These are phyloP conservation scores for Xylaria bambusicola DNA, from an alignment of 495 filamentous ascomycete species.

Conservation along the genomic window DNA sequence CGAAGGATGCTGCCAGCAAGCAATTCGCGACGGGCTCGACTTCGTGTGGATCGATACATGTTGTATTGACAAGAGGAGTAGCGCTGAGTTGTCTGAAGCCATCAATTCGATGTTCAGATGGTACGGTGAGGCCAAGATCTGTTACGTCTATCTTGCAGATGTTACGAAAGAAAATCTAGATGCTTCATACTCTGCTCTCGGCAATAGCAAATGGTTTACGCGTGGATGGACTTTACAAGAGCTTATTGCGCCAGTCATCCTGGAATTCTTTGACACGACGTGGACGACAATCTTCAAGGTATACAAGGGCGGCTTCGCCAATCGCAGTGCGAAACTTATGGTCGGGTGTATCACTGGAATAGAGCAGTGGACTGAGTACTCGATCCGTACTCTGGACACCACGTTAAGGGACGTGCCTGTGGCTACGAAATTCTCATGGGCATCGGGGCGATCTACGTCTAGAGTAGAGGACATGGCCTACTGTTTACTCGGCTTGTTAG, in stretches of 20 bases:
- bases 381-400: background rate
- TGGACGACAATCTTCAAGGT: background rate
- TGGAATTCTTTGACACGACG: background rate
- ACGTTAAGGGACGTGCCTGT: background rate
- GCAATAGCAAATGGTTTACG: background rate
- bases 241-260: background rate
- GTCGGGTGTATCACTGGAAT: background rate
- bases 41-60: slow-evolving; percentile 33
- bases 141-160: slow-evolving; percentile 1
- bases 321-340: background rate
- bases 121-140: background rate
- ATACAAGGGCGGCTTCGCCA: background rate
- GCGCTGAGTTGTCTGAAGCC: slow-evolving; percentile 27
- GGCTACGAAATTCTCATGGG: background rate
- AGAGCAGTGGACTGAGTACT: background rate
- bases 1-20: background rate
- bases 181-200: background rate
- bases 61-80: slow-evolving; percentile 35
- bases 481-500: slow-evolving; percentile 25
- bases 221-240: slow-evolving; percentile 2
- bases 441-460: slow-evolving; percentile 16
- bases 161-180: background rate
- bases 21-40: background rate
- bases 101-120: no score
- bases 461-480: slow-evolving; percentile 26